Evolutionary conservation across 768 basidiomycete species (phyloP).

Genomic region (Sutorius australiensis): DNA sequence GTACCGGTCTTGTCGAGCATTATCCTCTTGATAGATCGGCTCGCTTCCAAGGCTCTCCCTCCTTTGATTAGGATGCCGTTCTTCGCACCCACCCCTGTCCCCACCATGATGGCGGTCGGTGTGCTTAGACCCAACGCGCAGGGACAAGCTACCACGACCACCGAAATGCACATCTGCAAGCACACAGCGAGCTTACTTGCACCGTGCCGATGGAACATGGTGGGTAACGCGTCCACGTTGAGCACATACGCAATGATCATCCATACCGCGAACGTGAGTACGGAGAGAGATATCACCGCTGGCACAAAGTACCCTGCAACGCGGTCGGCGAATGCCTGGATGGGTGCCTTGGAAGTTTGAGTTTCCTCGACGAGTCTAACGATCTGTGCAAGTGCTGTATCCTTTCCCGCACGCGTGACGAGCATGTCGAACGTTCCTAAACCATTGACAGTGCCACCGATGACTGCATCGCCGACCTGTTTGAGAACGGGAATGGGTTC

Average conservation of each 20-base stretch:
- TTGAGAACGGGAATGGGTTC: slow-evolving; percentile 90
- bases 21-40: slow-evolving; percentile 73
- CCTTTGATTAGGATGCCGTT: slow-evolving; percentile 99
- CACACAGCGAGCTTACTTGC: slow-evolving; percentile 86
- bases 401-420: slow-evolving; percentile 92
- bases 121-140: slow-evolving; percentile 96
- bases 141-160: slow-evolving; percentile 96
- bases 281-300: slow-evolving; percentile 76
- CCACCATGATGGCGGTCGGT: slow-evolving; percentile 99
- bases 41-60: slow-evolving; percentile 89
- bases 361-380: slow-evolving; percentile 97
- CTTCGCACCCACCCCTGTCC: slow-evolving; percentile 93
- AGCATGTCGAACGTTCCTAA: slow-evolving; percentile 96
- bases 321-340: slow-evolving; percentile 93
- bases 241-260: slow-evolving; percentile 64
- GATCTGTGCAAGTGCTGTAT: slow-evolving; percentile 95
- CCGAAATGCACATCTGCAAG: slow-evolving; percentile 95
- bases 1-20: slow-evolving; percentile 98
- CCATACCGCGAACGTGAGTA: slow-evolving; percentile 82
- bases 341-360: slow-evolving; percentile 96
- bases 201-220: slow-evolving; percentile 82
- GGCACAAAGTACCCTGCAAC: slow-evolving; percentile 97
- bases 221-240: slow-evolving; percentile 59
- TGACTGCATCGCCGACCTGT: slow-evolving; percentile 77
- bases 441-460: slow-evolving; percentile 96